Evolutionary conservation across 1,284 basidiomycete genomes (phyloP).

Genomic region (Kalmanozyma brasiliensis): DNA sequence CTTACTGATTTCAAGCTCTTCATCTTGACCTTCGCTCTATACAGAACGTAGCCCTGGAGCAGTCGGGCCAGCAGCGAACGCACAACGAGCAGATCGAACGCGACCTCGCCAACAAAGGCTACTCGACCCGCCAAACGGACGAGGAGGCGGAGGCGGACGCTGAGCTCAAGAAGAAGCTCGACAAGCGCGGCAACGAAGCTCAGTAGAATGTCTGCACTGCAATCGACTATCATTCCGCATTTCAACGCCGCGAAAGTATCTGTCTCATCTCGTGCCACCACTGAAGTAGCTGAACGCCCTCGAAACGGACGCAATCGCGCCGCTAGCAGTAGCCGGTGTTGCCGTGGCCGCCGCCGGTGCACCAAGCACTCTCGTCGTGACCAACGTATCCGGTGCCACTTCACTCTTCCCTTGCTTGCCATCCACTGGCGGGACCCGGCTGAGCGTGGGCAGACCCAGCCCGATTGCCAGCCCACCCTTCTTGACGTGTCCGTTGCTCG

Average conservation of each 20-base stretch:
- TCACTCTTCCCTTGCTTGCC: slow-evolving; percentile 11
- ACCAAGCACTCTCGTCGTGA: slow-evolving; percentile 41
- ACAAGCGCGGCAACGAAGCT: slow-evolving; percentile 37
- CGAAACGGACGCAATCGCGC: slow-evolving; percentile 36
- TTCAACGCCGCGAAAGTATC: no score
- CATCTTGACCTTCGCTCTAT: not conserved
- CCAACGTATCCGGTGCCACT: slow-evolving; percentile 14
- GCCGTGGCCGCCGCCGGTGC: slow-evolving; percentile 13
- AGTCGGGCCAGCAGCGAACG: slow-evolving; percentile 19
- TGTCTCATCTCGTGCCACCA: slow-evolving; percentile 7
- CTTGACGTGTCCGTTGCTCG: not conserved
- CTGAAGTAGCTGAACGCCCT: slow-evolving; percentile 44
- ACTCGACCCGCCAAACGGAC: slow-evolving; percentile 34
- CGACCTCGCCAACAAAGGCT: slow-evolving; percentile 39
- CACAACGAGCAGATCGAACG: slow-evolving; percentile 43
- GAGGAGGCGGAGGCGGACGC: slow-evolving; percentile 21
- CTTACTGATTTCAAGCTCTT: not conserved
- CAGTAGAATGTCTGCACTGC: slow-evolving; percentile 8
- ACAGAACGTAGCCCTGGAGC: slow-evolving; percentile 33
- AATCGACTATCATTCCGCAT: no score
- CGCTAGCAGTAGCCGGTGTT: slow-evolving; percentile 22
- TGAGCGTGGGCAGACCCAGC: slow-evolving; percentile 18
- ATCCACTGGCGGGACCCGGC: not conserved
- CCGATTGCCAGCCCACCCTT: slow-evolving; percentile 25
- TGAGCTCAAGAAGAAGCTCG: slow-evolving; percentile 43